These are phyloP conservation scores for Jamesozyma lodderae DNA, from an alignment of 805 yeast species.

Conservation along the genomic window DNA sequence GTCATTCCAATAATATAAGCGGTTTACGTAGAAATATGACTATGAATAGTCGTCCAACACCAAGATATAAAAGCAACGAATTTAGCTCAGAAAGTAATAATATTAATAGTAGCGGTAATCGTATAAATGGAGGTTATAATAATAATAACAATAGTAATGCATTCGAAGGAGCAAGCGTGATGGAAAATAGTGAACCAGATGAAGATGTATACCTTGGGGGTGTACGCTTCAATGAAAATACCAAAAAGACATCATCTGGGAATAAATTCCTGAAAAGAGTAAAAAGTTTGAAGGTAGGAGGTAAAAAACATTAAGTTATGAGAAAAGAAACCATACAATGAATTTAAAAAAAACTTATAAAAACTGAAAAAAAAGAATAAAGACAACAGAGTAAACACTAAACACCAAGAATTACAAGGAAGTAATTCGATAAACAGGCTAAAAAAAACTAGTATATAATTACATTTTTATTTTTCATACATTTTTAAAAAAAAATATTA, in stretches of 20 bases:
- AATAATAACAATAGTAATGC: neutral
- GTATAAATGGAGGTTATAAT: neutral
- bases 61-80: neutral
- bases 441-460: too few relatives aligned
- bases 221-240: conserved; percentile 21
- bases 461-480: neutral
- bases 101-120: neutral
- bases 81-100: neutral
- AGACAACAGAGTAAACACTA: neutral
- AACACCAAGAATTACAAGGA: neutral
- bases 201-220: conserved; percentile 26
- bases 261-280: conserved; percentile 73
- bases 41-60: conserved; percentile 8
- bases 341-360: neutral
- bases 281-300: conserved; percentile 75
- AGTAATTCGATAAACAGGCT: too few relatives aligned
- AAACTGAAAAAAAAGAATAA: neutral
- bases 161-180: neutral
- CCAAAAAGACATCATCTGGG: conserved; percentile 30
- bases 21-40: conserved; percentile 12
- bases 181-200: conserved; percentile 19
- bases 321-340: neutral
- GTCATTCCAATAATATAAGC: conserved; percentile 8
- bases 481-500: neutral
- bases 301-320: conserved; percentile 7